Evolutionary conservation across 2,329 filamentous ascomycete genomes (phyloP).

Genomic region (Xylaria sp.): DNA sequence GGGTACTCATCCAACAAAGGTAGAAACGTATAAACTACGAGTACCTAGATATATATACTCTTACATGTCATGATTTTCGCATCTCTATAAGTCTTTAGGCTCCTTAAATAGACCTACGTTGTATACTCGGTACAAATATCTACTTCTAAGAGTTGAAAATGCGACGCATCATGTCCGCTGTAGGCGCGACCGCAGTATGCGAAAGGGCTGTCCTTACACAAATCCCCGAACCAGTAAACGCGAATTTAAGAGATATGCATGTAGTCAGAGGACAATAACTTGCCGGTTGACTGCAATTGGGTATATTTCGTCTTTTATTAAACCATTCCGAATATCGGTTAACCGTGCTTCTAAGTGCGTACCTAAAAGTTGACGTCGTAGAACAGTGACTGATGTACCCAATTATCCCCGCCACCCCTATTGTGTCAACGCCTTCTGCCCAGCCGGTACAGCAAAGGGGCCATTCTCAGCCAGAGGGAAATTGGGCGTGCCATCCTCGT

Average conservation of each 20-base stretch:
- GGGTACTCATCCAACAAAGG: not conserved
- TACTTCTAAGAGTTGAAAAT: too few relatives aligned
- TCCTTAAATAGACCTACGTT: too few relatives aligned
- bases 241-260: not conserved
- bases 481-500: slow-evolving; percentile 50
- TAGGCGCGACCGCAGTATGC: too few relatives aligned
- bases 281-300: not conserved
- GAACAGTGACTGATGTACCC: not conserved
- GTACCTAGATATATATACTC: not conserved
- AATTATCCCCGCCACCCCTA: not conserved
- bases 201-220: too few relatives aligned
- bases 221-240: too few relatives aligned
- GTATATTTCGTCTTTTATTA: not conserved
- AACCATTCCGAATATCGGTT: not conserved
- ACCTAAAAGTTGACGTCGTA: not conserved
- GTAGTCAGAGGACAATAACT: not conserved
- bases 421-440: slow-evolving; percentile 44
- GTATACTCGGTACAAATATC: too few relatives aligned
- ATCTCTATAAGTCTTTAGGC: not conserved
- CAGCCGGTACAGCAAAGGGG: slow-evolving; percentile 49
- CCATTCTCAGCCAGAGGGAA: slow-evolving; percentile 52
- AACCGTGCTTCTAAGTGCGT: not conserved
- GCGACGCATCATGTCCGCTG: too few relatives aligned
- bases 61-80: not conserved
- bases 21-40: not conserved